Base-by-base conservation (phyloP, 108 stramenopile species). In the Asterionellopsis glacialis region DNA sequence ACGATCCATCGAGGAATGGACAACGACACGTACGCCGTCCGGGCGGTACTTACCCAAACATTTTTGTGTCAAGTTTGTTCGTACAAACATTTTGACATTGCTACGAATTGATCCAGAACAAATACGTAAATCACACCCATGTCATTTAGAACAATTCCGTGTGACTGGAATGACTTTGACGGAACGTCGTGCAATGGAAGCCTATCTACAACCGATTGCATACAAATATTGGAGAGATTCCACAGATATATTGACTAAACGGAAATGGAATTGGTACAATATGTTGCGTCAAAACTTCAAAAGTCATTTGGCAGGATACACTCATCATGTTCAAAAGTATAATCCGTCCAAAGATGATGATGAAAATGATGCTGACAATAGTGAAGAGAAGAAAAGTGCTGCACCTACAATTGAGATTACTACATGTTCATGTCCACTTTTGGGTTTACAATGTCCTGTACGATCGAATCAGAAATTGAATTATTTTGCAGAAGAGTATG, bases 151-250 rank as follows among this genome's bases (percentile, higher is more conserved):
- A 41, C 24, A 41, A 0, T 27, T 55, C 15, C 47, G 69, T 38
- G 57, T 57, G 0, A 65, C 63, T 11, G 69, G 69, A 13, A 19
- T 70, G 13, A 70, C 69, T 7, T 23, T 70, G 38, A 70, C 69
- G 1, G 69, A 70, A 51, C 69, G 69, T 11, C 63, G 69, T 38
- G 69, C 69, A 11, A n/a, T 70, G 19, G 57, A 70, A 47, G n/a
- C 22, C 18, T 42, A 64, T 33, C 27, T 70, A 2, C 41, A 16
- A 21, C 57, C 47, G 2, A 57, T 51, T 51, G 49, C 18, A 6
- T 1, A 0, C 5, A 52, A 43, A 24, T 33, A 33, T 33, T 65
- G 64, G 69, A 58, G 15, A 22, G 21, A 25, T 18, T 9, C 10
- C 19, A 6, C 22, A 22, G 68, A 69, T 63, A 12, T 62, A 14